phyloP scores from a whole-genome alignment of 768 basidiomycete genomes.

The Collybia nuda region DNA sequence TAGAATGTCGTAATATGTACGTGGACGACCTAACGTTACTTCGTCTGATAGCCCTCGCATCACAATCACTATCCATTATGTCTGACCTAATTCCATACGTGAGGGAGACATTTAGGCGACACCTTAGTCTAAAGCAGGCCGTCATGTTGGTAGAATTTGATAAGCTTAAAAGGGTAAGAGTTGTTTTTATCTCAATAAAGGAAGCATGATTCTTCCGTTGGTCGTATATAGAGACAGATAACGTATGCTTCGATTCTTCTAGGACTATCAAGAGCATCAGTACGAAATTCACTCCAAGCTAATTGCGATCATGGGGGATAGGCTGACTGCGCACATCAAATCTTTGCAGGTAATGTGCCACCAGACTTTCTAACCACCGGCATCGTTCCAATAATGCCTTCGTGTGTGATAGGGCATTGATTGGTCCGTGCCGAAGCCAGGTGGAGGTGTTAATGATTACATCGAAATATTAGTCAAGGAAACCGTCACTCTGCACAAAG shows the following conservation, averaged over 20 bases:
- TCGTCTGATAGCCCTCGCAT: constrained; percentile 73
- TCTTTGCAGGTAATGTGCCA: constrained; percentile 64
- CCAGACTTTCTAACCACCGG: too few relatives aligned
- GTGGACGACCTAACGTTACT: background rate
- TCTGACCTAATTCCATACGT: constrained; percentile 94
- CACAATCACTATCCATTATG: constrained; percentile 93
- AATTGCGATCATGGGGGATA: constrained; percentile 97
- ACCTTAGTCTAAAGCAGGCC: constrained; percentile 91
- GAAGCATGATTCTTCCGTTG: background rate
- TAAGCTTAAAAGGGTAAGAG: constrained; percentile 87
- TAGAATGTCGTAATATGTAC: too few relatives aligned
- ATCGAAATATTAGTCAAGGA: constrained; percentile 94
- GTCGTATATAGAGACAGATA: background rate
- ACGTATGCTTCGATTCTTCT: constrained; percentile 5
- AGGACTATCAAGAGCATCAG: constrained; percentile 99
- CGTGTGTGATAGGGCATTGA: constrained; percentile 59
- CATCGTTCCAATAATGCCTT: background rate
- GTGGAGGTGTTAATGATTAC: constrained; percentile 77
- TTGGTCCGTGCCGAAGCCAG: constrained; percentile 68
- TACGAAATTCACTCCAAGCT: constrained; percentile 98
- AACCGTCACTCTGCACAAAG: constrained; percentile 93
- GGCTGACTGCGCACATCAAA: constrained; percentile 82
- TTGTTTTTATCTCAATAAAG: background rate
- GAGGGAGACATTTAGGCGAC: constrained; percentile 91
- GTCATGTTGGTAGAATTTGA: constrained; percentile 98